Base-by-base conservation (phyloP, 352 stramenopile genomes). In the Phytopythium ostracodes region DNA sequence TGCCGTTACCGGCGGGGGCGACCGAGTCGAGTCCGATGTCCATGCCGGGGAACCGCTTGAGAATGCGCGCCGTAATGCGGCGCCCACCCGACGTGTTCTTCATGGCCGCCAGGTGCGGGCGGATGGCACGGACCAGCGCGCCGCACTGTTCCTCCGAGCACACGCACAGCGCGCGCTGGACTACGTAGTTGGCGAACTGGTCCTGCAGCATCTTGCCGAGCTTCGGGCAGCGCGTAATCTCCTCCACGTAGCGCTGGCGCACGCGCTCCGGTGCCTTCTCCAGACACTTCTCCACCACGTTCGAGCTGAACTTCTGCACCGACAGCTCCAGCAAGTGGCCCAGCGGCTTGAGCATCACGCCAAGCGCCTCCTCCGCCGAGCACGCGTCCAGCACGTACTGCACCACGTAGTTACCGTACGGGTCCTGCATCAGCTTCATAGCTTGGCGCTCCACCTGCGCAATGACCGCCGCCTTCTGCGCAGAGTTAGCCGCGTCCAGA, bases 231-330 rank as follows among this genome's bases (percentile, higher is more conserved):
- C 57, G 69, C 57, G 81, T 92, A 58, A 92, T 84, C 61, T 94
- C 86, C 24, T 85, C 68, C 43, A 92, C 76, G 73, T 92, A 92
- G 56, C 81, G 76, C 68, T 88, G 76, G 10, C 81, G 80, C 60
- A 94, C 76, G 54, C 73, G 71, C 61, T 88, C 79, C 2, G 86
- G 83, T 1, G 94, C 97, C 62, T 98, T 96, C 73, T 98, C 94
- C 31, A 99, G 78, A 64, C 96, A 99, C 75, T 99, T 99, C 66
- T 99, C 97, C 73, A 99, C 98, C 36, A 99, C 97, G 71, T 99
- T 99, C 51, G 93, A 99, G 60, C 90, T 98, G 67, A 99, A 99
- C 68, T 99, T 99, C 70, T 99, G 97, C 62, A 98, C 93, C 55
- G 96, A 98, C 5, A 99, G 86, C 57, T 98, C 80, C 62, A 89